These are phyloP conservation scores for Tanacetum coccineum DNA, from an alignment of 129 eudicot species.

Conservation along the genomic window DNA sequence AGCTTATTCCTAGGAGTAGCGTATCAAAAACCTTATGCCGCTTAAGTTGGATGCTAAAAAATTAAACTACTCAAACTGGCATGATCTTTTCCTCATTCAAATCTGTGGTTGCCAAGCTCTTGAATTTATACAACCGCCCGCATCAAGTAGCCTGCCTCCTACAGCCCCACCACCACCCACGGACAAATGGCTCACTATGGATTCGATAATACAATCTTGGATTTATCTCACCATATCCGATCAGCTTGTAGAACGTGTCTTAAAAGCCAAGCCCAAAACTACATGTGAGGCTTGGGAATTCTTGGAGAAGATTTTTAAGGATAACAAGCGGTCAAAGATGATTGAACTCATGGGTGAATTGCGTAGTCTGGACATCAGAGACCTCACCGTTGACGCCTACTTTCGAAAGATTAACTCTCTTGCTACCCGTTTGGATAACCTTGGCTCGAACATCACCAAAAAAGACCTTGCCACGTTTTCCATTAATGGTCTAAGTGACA, in stretches of 20 bases:
- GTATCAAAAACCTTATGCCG: too few relatives aligned
- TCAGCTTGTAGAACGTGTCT: neutral
- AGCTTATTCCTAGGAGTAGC: too few relatives aligned
- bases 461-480: neutral
- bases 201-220: too few relatives aligned
- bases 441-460: neutral
- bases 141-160: too few relatives aligned
- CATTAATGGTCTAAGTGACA: neutral
- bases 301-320: neutral
- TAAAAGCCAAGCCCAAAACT: neutral
- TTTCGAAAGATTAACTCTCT: neutral
- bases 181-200: too few relatives aligned
- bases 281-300: neutral
- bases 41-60: too few relatives aligned
- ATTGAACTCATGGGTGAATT: neutral
- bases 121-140: too few relatives aligned
- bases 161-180: too few relatives aligned
- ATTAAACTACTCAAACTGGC: neutral
- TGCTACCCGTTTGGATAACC: neutral
- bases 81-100: slow-evolving; percentile 47
- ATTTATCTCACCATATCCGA: too few relatives aligned
- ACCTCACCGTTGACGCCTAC: neutral
- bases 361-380: neutral
- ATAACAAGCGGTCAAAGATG: neutral
- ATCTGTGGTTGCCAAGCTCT: slow-evolving; percentile 39